Evolutionary conservation across 768 basidiomycete species (phyloP).

Genomic region (Termitomyces sp.): DNA sequence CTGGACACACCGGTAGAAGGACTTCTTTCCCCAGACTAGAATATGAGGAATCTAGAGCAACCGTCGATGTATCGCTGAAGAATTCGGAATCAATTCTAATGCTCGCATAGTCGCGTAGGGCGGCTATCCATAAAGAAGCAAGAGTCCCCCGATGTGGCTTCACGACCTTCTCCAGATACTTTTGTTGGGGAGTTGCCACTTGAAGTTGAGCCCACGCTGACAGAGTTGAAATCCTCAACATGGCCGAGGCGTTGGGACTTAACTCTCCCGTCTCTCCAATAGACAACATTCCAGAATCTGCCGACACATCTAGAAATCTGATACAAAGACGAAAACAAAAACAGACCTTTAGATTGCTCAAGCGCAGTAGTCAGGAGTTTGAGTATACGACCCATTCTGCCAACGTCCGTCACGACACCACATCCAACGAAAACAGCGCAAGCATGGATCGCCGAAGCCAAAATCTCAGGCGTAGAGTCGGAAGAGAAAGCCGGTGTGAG

Average conservation of each 20-base stretch:
- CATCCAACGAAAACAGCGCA: conserved; percentile 96
- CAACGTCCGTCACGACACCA: conserved; percentile 88
- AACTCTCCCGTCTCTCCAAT: conserved; percentile 85
- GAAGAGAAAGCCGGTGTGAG: conserved; percentile 94
- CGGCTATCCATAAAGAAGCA: conserved; percentile 82
- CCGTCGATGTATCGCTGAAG: conserved; percentile 68
- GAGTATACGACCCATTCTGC: conserved; percentile 90
- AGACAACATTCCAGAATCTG: conserved; percentile 80
- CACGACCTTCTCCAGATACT: conserved; percentile 77
- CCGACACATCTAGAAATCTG: background rate
- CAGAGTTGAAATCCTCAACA: conserved; percentile 88
- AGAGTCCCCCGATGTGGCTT: conserved; percentile 74
- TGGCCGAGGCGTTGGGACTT: conserved; percentile 91
- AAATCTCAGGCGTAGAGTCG: conserved; percentile 92
- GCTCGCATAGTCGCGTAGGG: conserved; percentile 89
- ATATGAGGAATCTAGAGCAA: conserved; percentile 77
- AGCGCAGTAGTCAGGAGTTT: conserved; percentile 85
- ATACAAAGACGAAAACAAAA: background rate
- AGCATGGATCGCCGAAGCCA: conserved; percentile 88
- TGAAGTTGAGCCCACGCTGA: conserved; percentile 96
- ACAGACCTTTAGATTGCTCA: conserved; percentile 82
- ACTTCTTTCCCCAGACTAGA: conserved; percentile 90
- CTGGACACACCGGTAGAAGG: conserved; percentile 71
- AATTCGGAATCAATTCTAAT: conserved; percentile 88
- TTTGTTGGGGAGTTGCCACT: conserved; percentile 68